Evolutionary conservation across 2,329 filamentous ascomycete species (phyloP), one percentile per base, ranked within the genome.

Genomic region (Aquanectria penicillioides): DNA sequence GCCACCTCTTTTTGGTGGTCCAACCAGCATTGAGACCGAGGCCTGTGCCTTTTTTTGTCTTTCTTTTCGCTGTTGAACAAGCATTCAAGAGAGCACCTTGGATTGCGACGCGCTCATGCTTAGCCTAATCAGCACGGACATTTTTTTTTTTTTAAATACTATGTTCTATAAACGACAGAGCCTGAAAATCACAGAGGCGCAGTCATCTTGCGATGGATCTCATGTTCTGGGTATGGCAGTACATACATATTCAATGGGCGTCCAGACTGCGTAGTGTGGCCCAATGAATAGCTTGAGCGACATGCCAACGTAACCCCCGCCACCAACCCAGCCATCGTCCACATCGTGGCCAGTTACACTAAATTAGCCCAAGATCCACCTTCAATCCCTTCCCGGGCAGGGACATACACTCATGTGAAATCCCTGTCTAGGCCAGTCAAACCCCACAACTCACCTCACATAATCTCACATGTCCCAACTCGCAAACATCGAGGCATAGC

Each of bases 1-100:
- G 66, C 66, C 66, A 68, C 66, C 53, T 68, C 57, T 62, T 59
- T 43, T 5, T 60, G 62, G 62, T 64, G 58, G 58, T 47, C 60
- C 52, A 58, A 34, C 28, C 7, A 54, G 58, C 57, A 62, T 38
- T 36, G 28, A 18, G 28, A 68, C 58, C 55, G 26, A 49, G 38
- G 40, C 49, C 49, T 61, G 11, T 31, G 40, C 22, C 37, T 12
- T 25, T 15, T 13, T 31, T 20, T 57, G 57, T n/a, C 48, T 38
- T 34, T 18, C 51, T 46, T 20, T 55, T 28, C 37, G 25, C 17
- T 46, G 50, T 31, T 46, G 50, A 46, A 38, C 31, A 33, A 53
- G 46, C 31, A 53, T 28, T n/a, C 26, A 26, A 26, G 25, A 40
- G 15, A 22, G 18, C 20, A 48, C 18, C 12, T 3, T 22, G 29